Evolutionary conservation across 495 filamentous ascomycete species (phyloP), one percentile per base, ranked within the genome.

Genomic region (Penicillium cosmopolitanum): DNA sequence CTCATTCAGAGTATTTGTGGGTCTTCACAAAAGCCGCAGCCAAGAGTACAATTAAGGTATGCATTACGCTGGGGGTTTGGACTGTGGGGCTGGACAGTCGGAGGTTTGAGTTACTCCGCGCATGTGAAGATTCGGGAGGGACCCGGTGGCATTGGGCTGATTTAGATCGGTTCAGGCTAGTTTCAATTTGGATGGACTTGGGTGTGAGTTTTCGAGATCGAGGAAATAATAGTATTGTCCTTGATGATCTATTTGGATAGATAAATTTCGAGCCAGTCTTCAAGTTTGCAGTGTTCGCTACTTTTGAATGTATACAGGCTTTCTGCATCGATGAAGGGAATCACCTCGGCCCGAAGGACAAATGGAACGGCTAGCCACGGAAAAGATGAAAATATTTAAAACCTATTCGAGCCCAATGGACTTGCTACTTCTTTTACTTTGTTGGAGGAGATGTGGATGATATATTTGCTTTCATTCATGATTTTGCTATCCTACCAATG

Each of bases 401-500:
- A 44, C 12, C 3, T 5, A 6, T n/a, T n/a, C 7, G 5, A 4
- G 42, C 8, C 8, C 42, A 12, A 44, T 16, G 4, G 2, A 18
- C 42, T 44, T 16, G 4, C 8, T 44, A 44, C 42, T n/a, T 12
- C 42, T 44, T 16, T n/a, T 16, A 44, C 16, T 44, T 44, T 10
- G 0, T 10, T 44, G 15, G 16, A 16, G 8, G 2, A n/a, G 42
- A 16, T 44, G 16, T 16, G 16, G 15, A 9, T 12, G 4, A 44
- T 19, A 40, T 53, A 36, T 23, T 53, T 19, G 46, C 18, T 28
- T 25, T 48, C 46, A 48, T 48, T 48, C 46, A 48, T 48, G 21
- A 48, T 48, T 48, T 48, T 48, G 42, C 42, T 16, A 48, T 48
- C 46, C 46, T 48, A 48, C 46, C 46, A 48, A 48, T 48, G 46